Percentiles rank a stretch among this genome's conserved stretches.
These are phyloP conservation scores for Cryptococcus depauperatus DNA, from an alignment of 1,284 basidiomycete species.

Conservation along the genomic window DNA sequence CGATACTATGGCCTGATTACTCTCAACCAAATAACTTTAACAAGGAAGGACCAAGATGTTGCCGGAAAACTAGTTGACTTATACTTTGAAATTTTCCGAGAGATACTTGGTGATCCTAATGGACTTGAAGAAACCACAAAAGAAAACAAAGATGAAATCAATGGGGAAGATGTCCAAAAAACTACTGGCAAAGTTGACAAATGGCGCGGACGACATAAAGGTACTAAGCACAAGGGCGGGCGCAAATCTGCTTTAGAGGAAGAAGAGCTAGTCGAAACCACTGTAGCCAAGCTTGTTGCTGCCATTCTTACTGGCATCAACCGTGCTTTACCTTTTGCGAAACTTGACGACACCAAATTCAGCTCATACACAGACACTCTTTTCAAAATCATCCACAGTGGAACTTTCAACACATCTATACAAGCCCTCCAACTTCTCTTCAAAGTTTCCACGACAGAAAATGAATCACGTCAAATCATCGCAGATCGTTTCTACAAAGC, in stretches of 20 bases:
- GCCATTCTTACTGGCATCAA: constrained; percentile 93
- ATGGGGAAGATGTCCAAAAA: constrained; percentile 38
- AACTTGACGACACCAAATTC: constrained; percentile 59
- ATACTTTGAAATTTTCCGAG: constrained; percentile 93
- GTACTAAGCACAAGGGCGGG: constrained; percentile 37
- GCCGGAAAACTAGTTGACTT: constrained; percentile 78
- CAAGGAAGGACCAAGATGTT: constrained; percentile 62
- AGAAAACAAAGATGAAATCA: constrained; percentile 39
- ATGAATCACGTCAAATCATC: constrained; percentile 49
- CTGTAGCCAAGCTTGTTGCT: constrained; percentile 74
- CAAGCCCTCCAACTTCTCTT: constrained; percentile 90
- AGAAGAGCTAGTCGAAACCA: constrained; percentile 62
- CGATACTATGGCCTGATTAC: constrained; percentile 89
- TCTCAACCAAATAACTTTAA: constrained; percentile 85
- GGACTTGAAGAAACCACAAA: constrained; percentile 31
- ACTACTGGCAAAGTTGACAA: constrained; percentile 46
- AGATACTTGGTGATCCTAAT: constrained; percentile 59
- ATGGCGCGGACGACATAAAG: constrained; percentile 43
- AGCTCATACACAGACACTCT: constrained; percentile 85
- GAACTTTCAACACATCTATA: constrained; percentile 86
- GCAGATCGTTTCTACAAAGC: constrained; percentile 83
- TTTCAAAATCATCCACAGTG: constrained; percentile 89
- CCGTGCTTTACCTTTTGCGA: constrained; percentile 87
- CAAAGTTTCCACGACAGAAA: constrained; percentile 53
- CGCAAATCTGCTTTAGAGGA: constrained; percentile 34